phyloP scores from a whole-genome alignment of 2,329 filamentous ascomycete species.

The Zasmidium cellare region DNA sequence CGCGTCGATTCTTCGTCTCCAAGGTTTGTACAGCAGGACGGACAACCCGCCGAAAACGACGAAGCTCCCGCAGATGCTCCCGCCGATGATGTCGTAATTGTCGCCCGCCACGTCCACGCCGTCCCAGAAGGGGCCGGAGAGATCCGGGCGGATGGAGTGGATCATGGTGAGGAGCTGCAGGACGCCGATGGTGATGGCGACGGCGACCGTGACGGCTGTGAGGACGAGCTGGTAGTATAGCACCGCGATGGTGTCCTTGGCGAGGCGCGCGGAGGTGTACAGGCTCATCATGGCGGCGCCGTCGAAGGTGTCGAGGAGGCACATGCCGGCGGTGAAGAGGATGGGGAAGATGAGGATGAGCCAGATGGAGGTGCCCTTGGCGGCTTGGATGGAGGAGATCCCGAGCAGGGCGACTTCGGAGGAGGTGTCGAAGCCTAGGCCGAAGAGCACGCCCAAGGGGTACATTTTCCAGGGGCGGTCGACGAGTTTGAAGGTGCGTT shows the following conservation, averaged over 20 bases:
- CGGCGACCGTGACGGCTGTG: constrained; percentile 77
- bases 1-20: constrained; percentile 63
- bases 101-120: constrained; percentile 76
- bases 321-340: constrained; percentile 94
- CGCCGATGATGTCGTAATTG: constrained; percentile 83
- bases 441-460: constrained; percentile 79
- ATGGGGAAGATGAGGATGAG: constrained; percentile 88
- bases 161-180: constrained; percentile 81
- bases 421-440: constrained; percentile 91
- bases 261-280: constrained; percentile 78
- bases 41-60: constrained; percentile 73
- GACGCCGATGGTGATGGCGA: constrained; percentile 81
- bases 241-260: constrained; percentile 81
- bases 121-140: constrained; percentile 82
- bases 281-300: constrained; percentile 93
- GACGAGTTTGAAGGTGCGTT: constrained; percentile 72
- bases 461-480: constrained; percentile 93
- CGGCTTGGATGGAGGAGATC: constrained; percentile 83
- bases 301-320: constrained; percentile 86
- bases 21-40: constrained; percentile 74
- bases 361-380: constrained; percentile 87
- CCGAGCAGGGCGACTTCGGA: constrained; percentile 91
- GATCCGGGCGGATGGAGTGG: constrained; percentile 68
- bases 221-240: constrained; percentile 91
- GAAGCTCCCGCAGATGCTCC: constrained; percentile 82